Evolutionary conservation across 495 filamentous ascomycete genomes (phyloP), one percentile per base, ranked within the genome.

Genomic region (Xylaria longipes): DNA sequence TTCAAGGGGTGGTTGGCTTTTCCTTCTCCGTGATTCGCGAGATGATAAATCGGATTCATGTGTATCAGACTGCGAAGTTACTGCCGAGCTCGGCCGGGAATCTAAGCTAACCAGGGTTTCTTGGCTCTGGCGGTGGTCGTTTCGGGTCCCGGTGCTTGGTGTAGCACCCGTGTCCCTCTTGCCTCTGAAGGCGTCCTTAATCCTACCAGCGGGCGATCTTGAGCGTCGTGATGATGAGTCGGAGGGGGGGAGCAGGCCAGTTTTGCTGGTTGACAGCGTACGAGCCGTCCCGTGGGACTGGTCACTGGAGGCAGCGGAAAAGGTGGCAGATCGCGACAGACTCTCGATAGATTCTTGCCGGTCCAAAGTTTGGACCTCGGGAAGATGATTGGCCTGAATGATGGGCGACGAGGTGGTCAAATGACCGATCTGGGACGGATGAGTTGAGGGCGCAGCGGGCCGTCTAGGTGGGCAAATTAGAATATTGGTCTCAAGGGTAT

Each of bases 391-490:
- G 17, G 82, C 80, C 73, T 91, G 89, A 43, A 96, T 88, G 65
- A 94, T 81, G 37, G 93, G 94, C 33, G 94, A 95, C 20, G 93
- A 95, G 15, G 92, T 89, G 37, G 94, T 95, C 66, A 95, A 85
- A 80, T 93, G 92, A 68, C 91, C 93, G 73, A 90, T 85, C 77
- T 96, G 93, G 35, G 93, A 95, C 46, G 91, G 86, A 80, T 91
- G 91, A 37, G 90, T 85, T 52, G 91, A 90, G 67, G 86, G 70
- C 81, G 83, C 74, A 89, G 92, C 69, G 88, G 90, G 77, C 50
- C 75, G 73, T 45, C 60, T 70, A 46, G 70, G 72, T 29, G 73
- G 72, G 20, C 20, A 56, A 9, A 52, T 70, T 64, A 70, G 68
- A 64, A 70, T 41, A 39, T 25, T 37, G 27, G 45, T 70, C 57